Percentiles rank a stretch among this genome's conserved stretches.
These are phyloP conservation scores for Didymella pinodella DNA, from an alignment of 2,329 filamentous ascomycete genomes.

Conservation along the genomic window DNA sequence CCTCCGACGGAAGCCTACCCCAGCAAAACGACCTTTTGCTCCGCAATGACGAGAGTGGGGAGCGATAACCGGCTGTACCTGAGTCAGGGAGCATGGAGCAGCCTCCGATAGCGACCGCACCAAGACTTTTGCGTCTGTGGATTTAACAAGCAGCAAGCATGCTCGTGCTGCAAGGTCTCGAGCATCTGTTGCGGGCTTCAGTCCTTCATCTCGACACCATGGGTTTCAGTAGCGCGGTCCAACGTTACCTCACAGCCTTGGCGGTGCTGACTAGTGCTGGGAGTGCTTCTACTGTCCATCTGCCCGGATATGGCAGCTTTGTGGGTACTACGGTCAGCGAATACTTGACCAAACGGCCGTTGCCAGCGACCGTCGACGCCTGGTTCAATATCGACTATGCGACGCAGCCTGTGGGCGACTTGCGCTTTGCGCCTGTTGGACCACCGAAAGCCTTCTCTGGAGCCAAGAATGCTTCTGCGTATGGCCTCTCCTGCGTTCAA, in stretches of 20 bases:
- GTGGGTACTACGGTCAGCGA: conserved; percentile 47
- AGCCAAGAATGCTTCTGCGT: conserved; percentile 47
- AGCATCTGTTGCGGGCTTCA: neutral
- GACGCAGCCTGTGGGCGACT: conserved; percentile 46
- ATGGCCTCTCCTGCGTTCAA: conserved; percentile 54
- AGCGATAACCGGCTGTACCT: conserved; percentile 19
- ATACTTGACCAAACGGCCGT: conserved; percentile 47
- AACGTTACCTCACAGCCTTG: conserved; percentile 16
- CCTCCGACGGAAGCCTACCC: conserved; percentile 14
- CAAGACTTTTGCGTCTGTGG: conserved; percentile 6
- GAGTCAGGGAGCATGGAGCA: conserved; percentile 3
- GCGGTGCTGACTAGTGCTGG: conserved; percentile 7
- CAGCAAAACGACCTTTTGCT: conserved; percentile 11
- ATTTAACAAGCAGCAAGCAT: conserved; percentile 8
- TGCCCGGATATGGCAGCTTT: conserved; percentile 53
- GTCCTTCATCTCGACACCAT: conserved; percentile 6
- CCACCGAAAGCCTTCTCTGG: conserved; percentile 52
- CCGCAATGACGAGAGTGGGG: conserved; percentile 22
- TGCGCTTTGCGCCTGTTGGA: conserved; percentile 51
- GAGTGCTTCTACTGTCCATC: conserved; percentile 25
- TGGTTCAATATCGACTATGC: conserved; percentile 60
- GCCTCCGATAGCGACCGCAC: conserved; percentile 5
- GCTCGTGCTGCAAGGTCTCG: neutral
- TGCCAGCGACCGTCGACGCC: conserved; percentile 52
- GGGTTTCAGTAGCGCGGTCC: conserved; percentile 11